Evolutionary conservation across 2,329 filamentous ascomycete species (phyloP).

Genomic region (Aurifilum marmelostoma): DNA sequence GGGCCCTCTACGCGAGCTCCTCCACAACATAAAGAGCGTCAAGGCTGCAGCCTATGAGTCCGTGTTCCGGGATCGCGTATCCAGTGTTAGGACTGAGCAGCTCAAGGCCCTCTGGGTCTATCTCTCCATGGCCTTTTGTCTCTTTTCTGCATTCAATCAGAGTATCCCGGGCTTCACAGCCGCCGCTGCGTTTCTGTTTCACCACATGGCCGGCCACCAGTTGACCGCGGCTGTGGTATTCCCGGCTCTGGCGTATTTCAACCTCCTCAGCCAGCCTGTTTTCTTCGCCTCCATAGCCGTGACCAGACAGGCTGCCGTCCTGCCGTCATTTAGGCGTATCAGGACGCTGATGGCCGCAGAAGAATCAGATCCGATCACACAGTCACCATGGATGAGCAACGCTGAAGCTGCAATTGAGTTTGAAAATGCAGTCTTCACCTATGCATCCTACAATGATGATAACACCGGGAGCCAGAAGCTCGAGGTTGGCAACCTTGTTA

Average conservation of each 20-base stretch:
- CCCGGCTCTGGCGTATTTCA: slow-evolving; percentile 16
- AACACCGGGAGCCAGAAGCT: not conserved
- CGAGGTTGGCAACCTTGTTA: slow-evolving; percentile 12
- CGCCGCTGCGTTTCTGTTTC: slow-evolving; percentile 8
- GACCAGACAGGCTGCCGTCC: slow-evolving; percentile 12
- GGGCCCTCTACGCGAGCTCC: slow-evolving; percentile 15
- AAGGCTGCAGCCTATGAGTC: slow-evolving; percentile 15
- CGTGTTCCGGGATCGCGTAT: slow-evolving; percentile 9
- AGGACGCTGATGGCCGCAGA: slow-evolving; percentile 11
- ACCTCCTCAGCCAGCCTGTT: slow-evolving; percentile 12
- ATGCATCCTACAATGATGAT: slow-evolving; percentile 11
- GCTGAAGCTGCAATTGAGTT: slow-evolving; percentile 5
- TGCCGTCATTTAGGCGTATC: slow-evolving; percentile 10
- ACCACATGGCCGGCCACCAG: slow-evolving; percentile 11
- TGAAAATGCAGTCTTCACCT: slow-evolving; percentile 7
- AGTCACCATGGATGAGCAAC: not conserved
- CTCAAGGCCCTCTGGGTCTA: slow-evolving; percentile 16
- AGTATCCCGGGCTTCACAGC: slow-evolving; percentile 17
- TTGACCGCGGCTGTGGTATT: slow-evolving; percentile 20
- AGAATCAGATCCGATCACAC: not conserved
- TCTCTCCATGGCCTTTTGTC: slow-evolving; percentile 6
- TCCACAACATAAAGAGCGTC: slow-evolving; percentile 19
- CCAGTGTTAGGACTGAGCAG: slow-evolving; percentile 5
- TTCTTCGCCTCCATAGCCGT: slow-evolving; percentile 13
- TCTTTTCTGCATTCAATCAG: slow-evolving; percentile 2